These are phyloP conservation scores for Incumbomyces lentus DNA, from an alignment of 2,329 filamentous ascomycete species.

Conservation along the genomic window DNA sequence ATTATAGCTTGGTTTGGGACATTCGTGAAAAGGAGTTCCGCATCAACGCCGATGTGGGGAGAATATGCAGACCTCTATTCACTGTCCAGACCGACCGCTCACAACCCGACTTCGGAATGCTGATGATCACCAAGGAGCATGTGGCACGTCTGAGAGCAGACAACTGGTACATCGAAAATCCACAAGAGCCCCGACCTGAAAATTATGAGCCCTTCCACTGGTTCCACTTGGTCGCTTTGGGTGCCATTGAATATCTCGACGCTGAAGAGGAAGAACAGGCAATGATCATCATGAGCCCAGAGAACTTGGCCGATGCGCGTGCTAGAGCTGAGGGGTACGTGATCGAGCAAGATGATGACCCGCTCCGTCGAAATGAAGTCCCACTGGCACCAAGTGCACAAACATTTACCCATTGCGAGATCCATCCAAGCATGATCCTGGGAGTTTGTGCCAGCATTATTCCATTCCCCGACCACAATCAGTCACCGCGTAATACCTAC, in stretches of 20 bases:
- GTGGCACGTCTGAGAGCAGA: conserved; percentile 57
- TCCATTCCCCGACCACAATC: conserved; percentile 96
- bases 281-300: conserved; percentile 98
- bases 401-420: conserved; percentile 96
- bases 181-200: conserved; percentile 44
- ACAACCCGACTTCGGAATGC: conserved; percentile 61
- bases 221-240: conserved; percentile 71
- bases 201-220: conserved; percentile 64
- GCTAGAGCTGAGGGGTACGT: conserved; percentile 57
- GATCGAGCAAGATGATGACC: conserved; percentile 56
- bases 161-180: conserved; percentile 32
- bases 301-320: conserved; percentile 74
- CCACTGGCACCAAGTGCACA: conserved; percentile 78
- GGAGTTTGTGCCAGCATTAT: conserved; percentile 99
- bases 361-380: conserved; percentile 79
- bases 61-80: conserved; percentile 87
- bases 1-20: conserved; percentile 89
- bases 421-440: conserved; percentile 97
- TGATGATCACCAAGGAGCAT: conserved; percentile 78
- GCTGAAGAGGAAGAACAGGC: conserved; percentile 97
- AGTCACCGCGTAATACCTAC: conserved; percentile 97
- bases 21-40: conserved; percentile 97
- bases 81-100: conserved; percentile 79
- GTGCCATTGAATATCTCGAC: conserved; percentile 90
- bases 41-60: conserved; percentile 92